These are phyloP conservation scores for Phoma herbarum DNA, from an alignment of 2,329 filamentous ascomycete genomes.

Conservation along the genomic window DNA sequence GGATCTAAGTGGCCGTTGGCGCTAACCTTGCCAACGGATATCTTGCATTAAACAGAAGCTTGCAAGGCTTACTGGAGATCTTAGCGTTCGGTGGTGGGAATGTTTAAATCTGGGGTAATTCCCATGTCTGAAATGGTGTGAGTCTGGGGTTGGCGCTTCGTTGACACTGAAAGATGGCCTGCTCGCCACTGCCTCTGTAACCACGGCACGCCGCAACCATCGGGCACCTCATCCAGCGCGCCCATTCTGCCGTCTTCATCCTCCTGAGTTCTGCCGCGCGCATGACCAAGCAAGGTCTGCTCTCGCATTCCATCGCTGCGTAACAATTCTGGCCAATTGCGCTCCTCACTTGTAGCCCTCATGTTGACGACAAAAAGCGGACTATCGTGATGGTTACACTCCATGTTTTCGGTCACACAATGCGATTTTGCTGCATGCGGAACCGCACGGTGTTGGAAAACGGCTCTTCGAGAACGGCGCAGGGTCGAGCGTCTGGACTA, in stretches of 20 bases:
- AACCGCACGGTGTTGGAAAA: constrained; percentile 11
- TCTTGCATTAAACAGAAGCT: constrained; percentile 16
- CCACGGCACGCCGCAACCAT: constrained; percentile 14
- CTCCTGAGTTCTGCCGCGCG: constrained; percentile 14
- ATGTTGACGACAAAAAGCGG: constrained; percentile 13
- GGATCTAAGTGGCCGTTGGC: constrained; percentile 16
- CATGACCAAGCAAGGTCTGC: constrained; percentile 22
- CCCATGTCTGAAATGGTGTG: background rate
- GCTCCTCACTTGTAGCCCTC: constrained; percentile 7
- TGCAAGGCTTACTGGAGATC: constrained; percentile 11
- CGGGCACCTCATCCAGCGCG: constrained; percentile 12
- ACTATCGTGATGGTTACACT: constrained; percentile 11
- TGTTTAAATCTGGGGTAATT: constrained; percentile 3
- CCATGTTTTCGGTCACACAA: constrained; percentile 14
- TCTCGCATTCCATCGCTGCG: constrained; percentile 14
- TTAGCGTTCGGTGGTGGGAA: constrained; percentile 11
- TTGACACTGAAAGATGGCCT: constrained; percentile 9
- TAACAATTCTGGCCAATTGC: constrained; percentile 18
- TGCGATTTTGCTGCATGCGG: constrained; percentile 13
- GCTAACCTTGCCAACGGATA: constrained; percentile 14
- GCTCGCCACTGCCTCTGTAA: constrained; percentile 4
- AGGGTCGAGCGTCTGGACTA: background rate
- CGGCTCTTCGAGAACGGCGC: constrained; percentile 7
- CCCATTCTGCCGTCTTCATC: constrained; percentile 10
- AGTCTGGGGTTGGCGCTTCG: background rate